Conservation (phyloP, 139 green algal species). For the Chlorella sorokiniana region DNA sequence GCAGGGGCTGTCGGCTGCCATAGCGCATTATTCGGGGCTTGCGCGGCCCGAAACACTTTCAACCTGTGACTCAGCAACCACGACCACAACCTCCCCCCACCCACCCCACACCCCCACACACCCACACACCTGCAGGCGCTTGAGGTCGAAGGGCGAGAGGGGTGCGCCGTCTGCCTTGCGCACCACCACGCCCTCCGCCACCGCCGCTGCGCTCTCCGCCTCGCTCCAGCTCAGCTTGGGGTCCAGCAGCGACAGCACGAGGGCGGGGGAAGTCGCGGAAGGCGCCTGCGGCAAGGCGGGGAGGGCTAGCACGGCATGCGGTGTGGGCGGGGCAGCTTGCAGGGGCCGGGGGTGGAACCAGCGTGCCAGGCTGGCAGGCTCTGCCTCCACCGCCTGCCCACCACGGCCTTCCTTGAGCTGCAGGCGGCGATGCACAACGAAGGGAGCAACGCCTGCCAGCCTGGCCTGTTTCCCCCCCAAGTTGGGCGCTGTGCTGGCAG, state of each 20-base stretch:
- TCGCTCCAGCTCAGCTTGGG: slow-evolving; percentile 85
- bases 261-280: slow-evolving; percentile 71
- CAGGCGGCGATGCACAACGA: too few relatives aligned
- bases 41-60: not conserved
- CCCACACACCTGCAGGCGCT: slow-evolving; percentile 79
- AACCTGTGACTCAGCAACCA: not conserved
- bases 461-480: too few relatives aligned
- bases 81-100: not conserved
- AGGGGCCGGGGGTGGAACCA: too few relatives aligned
- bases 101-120: not conserved
- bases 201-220: slow-evolving; percentile 49
- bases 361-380: too few relatives aligned
- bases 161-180: slow-evolving; percentile 57
- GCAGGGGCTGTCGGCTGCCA: too few relatives aligned
- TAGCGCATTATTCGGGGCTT: too few relatives aligned
- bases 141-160: slow-evolving; percentile 87
- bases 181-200: slow-evolving; percentile 48
- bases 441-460: too few relatives aligned
- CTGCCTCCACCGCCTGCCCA: too few relatives aligned
- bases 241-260: slow-evolving; percentile 86
- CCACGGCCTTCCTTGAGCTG: too few relatives aligned
- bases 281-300: not conserved
- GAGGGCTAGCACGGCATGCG: not conserved
- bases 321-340: not conserved
- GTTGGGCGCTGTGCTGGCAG: too few relatives aligned